Percentiles rank a stretch among this genome's conserved stretches.
phyloP scores from a whole-genome alignment of 306 rosid species.

The Cicer cuneatum region DNA sequence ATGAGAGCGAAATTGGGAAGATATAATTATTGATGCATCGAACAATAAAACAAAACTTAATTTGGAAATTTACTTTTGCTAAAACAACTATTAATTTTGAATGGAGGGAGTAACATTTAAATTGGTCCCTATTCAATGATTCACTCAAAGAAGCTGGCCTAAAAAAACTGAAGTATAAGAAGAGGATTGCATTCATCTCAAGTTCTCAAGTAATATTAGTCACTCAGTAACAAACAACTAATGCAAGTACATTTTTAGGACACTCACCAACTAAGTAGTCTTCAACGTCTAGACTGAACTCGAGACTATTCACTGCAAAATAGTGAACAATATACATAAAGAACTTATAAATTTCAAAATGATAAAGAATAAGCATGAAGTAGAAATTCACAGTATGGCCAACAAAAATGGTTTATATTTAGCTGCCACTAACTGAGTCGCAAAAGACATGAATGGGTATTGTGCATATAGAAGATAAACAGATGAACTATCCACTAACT shows the following conservation, averaged over 20 bases:
- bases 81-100: too few relatives aligned
- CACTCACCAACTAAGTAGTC: conserved; percentile 88
- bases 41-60: too few relatives aligned
- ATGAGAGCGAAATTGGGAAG: too few relatives aligned
- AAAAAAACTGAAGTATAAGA: not conserved
- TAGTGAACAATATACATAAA: conserved; percentile 32
- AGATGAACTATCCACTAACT: not conserved
- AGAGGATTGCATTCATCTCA: conserved; percentile 30
- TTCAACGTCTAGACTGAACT: conserved; percentile 81
- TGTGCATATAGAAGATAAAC: conserved; percentile 7
- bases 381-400: conserved; percentile 13
- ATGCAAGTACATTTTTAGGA: conserved; percentile 26
- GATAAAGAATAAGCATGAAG: not conserved
- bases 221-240: conserved; percentile 13
- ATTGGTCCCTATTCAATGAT: conserved; percentile 25
- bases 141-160: conserved; percentile 24
- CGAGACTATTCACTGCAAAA: conserved; percentile 73
- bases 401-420: not conserved
- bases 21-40: too few relatives aligned
- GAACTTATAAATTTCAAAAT: conserved; percentile 17
- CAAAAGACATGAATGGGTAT: not conserved
- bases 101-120: conserved; percentile 23
- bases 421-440: conserved; percentile 12
- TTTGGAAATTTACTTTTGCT: too few relatives aligned
- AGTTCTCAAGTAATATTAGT: conserved; percentile 16